Conservation (phyloP, 495 filamentous ascomycete species). For the Neurospora sp. region DNA sequence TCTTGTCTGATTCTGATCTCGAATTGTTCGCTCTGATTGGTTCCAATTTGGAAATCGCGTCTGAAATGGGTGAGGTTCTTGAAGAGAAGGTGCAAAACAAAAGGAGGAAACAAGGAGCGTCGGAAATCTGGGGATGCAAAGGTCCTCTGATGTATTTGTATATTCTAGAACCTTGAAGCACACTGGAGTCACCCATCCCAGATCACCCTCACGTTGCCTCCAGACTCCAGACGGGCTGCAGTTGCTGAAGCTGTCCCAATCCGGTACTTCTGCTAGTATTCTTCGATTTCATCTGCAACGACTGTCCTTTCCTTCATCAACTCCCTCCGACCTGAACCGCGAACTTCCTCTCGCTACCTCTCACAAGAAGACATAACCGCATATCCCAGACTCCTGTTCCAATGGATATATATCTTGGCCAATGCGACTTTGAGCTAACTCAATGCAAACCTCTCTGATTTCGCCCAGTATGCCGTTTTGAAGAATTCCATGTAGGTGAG, state of each 20-base stretch:
- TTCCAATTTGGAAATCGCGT: not conserved
- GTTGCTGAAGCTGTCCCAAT: not conserved
- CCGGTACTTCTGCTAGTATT: not conserved
- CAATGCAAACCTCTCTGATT: constrained; percentile 1
- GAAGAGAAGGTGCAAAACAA: not conserved
- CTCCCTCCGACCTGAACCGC: not conserved
- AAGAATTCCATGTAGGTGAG: not conserved
- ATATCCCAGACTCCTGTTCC: not conserved
- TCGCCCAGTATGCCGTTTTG: not conserved
- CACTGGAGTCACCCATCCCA: not conserved
- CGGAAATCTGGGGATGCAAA: not conserved
- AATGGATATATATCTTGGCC: constrained; percentile 5
- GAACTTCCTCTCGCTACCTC: not conserved
- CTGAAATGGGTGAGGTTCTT: not conserved
- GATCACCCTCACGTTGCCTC: not conserved
- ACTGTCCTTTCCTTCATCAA: not conserved
- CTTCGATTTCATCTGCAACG: not conserved
- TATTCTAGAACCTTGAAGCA: not conserved
- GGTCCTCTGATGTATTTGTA: not conserved
- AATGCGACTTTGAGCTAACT: constrained; percentile 21
- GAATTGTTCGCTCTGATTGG: not conserved
- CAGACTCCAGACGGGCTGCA: not conserved
- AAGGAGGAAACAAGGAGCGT: not conserved
- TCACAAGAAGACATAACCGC: not conserved
- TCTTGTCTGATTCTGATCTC: not conserved